These are phyloP conservation scores for Apophysomyces ossiformis DNA, from an alignment of 371 early-diverging fungal species.

Conservation along the genomic window DNA sequence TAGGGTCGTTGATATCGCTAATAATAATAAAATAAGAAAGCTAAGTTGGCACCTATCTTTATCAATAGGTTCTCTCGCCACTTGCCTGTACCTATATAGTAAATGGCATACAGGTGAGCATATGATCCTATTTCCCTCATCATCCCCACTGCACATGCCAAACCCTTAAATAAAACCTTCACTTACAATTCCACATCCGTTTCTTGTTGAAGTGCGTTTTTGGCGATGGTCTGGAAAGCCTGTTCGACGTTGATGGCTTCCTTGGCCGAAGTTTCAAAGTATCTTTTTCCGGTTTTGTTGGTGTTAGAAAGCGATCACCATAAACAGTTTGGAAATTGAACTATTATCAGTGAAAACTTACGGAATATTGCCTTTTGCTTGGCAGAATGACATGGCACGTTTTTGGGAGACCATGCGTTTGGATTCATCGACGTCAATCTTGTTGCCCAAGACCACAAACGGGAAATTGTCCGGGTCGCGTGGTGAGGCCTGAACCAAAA, in stretches of 20 bases:
- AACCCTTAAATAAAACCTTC: background rate
- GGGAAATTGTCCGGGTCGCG: conserved; percentile 97
- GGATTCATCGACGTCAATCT: conserved; percentile 94
- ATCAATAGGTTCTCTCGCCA: background rate
- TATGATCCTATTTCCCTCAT: background rate
- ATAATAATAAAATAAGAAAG: conserved; percentile 18
- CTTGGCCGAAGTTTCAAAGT: conserved; percentile 97
- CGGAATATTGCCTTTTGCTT: conserved; percentile 94
- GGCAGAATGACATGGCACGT: conserved; percentile 95
- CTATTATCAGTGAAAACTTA: conserved; percentile 30
- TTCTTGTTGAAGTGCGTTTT: conserved; percentile 92
- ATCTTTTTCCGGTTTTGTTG: conserved; percentile 30
- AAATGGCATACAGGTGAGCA: background rate
- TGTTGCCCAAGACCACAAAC: conserved; percentile 98
- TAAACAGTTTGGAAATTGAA: no score
- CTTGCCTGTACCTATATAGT: conserved; percentile 11
- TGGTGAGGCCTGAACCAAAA: conserved; percentile 93
- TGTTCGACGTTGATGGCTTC: conserved; percentile 96
- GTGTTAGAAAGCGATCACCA: background rate
- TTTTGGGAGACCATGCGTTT: conserved; percentile 94
- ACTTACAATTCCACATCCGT: conserved; percentile 82
- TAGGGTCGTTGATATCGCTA: conserved; percentile 94
- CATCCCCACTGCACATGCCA: conserved; percentile 3
- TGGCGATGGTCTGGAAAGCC: conserved; percentile 95
- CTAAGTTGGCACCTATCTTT: background rate